These are phyloP conservation scores for Xerocomus nothofagi DNA, from an alignment of 1,284 basidiomycete genomes.

Conservation along the genomic window DNA sequence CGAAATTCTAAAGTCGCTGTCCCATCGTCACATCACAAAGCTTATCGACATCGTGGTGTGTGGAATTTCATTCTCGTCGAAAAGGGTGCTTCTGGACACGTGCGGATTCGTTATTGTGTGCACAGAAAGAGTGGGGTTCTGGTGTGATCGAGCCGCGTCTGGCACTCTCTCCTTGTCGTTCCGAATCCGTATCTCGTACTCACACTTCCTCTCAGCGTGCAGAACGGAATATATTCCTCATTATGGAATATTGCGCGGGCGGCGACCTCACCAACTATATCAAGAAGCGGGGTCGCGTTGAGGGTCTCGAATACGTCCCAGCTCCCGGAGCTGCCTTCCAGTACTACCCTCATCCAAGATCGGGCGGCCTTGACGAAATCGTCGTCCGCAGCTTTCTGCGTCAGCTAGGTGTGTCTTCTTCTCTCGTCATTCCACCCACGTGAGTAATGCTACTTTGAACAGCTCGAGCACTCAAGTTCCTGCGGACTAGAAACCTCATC, in stretches of 20 bases:
- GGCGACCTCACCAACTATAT: conserved; percentile 97
- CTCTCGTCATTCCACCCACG: background rate
- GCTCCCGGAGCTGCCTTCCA: conserved; percentile 64
- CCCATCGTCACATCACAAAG: conserved; percentile 91
- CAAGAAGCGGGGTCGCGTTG: conserved; percentile 87
- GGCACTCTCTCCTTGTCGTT: background rate
- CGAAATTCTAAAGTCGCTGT: conserved; percentile 91
- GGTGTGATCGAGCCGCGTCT: background rate
- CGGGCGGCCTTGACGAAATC: conserved; percentile 88
- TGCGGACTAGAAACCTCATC: conserved; percentile 87
- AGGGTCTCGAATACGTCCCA: conserved; percentile 80
- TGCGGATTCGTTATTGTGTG: background rate
- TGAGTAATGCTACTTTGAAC: conserved; percentile 38
- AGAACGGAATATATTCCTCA: conserved; percentile 91
- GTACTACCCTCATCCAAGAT: conserved; percentile 88
- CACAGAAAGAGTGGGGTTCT: background rate
- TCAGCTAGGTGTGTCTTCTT: conserved; percentile 71
- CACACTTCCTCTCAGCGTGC: conserved; percentile 63
- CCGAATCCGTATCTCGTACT: conserved; percentile 9
- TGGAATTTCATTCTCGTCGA: conserved; percentile 5
- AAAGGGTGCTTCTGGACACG: background rate
- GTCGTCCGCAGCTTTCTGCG: conserved; percentile 92
- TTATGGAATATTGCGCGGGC: conserved; percentile 97
- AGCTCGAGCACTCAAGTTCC: conserved; percentile 92
- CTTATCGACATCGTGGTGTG: conserved; percentile 89